Evolutionary conservation across 1,284 basidiomycete genomes (phyloP).

Genomic region (Puccinia triticina): DNA sequence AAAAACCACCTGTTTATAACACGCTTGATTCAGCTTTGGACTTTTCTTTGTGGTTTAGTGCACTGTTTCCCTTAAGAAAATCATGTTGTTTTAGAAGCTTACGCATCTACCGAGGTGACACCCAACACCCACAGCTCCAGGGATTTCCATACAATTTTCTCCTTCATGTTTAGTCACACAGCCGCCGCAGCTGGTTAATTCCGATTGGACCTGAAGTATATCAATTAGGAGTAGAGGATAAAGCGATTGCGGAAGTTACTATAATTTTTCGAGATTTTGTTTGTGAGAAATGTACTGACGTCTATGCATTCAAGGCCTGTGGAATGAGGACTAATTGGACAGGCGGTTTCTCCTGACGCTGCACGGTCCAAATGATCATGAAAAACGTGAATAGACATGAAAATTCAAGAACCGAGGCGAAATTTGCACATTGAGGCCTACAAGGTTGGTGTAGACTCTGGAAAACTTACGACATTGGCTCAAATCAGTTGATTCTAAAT

Average conservation of each 20-base stretch:
- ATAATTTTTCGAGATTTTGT: not conserved
- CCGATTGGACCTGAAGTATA: constrained; percentile 22
- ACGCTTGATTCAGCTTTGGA: too few relatives aligned
- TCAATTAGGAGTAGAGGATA: not conserved
- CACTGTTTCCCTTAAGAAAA: too few relatives aligned
- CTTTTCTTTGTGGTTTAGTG: too few relatives aligned
- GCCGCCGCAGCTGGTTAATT: constrained; percentile 47
- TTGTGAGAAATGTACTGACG: constrained; percentile 5
- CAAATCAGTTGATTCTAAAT: not conserved
- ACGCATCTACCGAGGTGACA: constrained; percentile 47
- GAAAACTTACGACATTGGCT: constrained; percentile 14
- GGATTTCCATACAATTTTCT: constrained; percentile 33
- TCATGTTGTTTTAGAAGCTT: not conserved
- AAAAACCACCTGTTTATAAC: constrained; percentile 19
- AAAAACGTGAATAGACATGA: not conserved
- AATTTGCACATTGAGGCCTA: not conserved
- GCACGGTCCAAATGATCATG: not conserved
- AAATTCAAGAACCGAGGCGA: not conserved
- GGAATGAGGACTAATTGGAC: constrained; percentile 43
- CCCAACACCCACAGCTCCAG: constrained; percentile 46
- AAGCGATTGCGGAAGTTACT: not conserved
- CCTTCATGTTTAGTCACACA: constrained; percentile 39
- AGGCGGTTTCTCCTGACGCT: constrained; percentile 41
- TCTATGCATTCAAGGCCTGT: constrained; percentile 48
- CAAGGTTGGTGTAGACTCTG: too few relatives aligned